Evolutionary conservation across 106 monocot genomes (phyloP), one percentile per base, ranked within the genome.

Genomic region (Acanthochlamys bracteata): DNA sequence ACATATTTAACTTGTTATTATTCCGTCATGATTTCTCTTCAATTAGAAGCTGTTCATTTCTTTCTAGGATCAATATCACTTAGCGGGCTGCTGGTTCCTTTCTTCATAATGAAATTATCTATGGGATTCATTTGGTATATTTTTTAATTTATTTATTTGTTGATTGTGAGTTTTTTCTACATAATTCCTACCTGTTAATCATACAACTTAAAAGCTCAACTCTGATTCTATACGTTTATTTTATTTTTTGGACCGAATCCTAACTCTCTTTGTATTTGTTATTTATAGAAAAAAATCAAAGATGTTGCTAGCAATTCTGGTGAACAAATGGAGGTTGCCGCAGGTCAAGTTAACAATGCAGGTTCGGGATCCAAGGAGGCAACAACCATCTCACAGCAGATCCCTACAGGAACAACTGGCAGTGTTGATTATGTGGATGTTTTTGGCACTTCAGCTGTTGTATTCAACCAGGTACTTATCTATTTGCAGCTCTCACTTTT

Each of bases 401-500:
- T 82, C 53, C 65, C 83, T 79, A 62, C 65, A 52, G 61, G 59
- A 59, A 76, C 79, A 61, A 73, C 59, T 67, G 74, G 69, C 24
- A 57, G 64, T 26, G 41, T 70, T 69, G 42, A 59, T 13, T 75
- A 67, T 75, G 72, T 76, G 46, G 79, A 82, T 25, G 75, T 82
- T 62, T 78, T 73, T 68, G 86, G 79, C 64, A 82, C 84, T 27
- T 82, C 89, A 53, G 71, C 86, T 49, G 69, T 77, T 22, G 80
- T 67, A 56, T 69, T 86, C 19, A 94, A 94, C 75, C 86, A 46
- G 68, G 94, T 94, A 94, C 49, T 59, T 27, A 61, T 20, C 19
- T 42, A 14, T 26, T 20, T 55, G 55, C 4, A 33, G 33, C 6
- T 33, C 4, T 6, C 33, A 33, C 4, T 33, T 33, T 33, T 33